Evolutionary conservation across 2,329 filamentous ascomycete genomes (phyloP).

Genomic region (Ceratocystis destructans): DNA sequence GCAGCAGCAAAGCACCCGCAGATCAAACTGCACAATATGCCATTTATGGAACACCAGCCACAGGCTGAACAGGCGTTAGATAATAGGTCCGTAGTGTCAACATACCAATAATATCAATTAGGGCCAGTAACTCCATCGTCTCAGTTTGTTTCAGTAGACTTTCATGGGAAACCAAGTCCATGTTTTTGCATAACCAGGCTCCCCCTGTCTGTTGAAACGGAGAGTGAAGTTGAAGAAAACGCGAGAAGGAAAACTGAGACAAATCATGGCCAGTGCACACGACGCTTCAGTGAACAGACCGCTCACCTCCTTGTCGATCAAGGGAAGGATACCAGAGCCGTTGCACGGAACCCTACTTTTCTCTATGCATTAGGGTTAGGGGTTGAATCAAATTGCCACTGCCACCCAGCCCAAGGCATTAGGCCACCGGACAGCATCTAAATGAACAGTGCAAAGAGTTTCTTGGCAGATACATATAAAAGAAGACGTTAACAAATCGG

Average conservation of each 20-base stretch:
- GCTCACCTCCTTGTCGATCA: neutral
- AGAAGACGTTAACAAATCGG: neutral
- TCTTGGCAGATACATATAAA: neutral
- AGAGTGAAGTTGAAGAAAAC: neutral
- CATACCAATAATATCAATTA: neutral
- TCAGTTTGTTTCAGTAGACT: neutral
- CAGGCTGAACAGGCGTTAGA: neutral
- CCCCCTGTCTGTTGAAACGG: neutral
- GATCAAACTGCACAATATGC: neutral
- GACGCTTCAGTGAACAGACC: too few species aligned
- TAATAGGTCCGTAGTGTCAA: neutral
- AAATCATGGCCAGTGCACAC: neutral
- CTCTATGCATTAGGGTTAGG: neutral
- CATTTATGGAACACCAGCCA: neutral
- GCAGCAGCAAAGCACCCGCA: neutral
- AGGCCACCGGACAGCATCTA: neutral
- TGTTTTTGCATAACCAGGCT: neutral
- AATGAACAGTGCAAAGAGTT: neutral
- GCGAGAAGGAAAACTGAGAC: neutral
- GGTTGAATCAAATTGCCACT: neutral
- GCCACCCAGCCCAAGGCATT: neutral
- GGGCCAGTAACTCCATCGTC: neutral
- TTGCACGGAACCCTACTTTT: neutral
- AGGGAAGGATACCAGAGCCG: neutral
- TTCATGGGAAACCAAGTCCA: neutral